Percentiles rank a stretch among this genome's conserved stretches.
Evolutionary conservation across 352 stramenopile species (phyloP).

Genomic region (Phytophthora megakarya): DNA sequence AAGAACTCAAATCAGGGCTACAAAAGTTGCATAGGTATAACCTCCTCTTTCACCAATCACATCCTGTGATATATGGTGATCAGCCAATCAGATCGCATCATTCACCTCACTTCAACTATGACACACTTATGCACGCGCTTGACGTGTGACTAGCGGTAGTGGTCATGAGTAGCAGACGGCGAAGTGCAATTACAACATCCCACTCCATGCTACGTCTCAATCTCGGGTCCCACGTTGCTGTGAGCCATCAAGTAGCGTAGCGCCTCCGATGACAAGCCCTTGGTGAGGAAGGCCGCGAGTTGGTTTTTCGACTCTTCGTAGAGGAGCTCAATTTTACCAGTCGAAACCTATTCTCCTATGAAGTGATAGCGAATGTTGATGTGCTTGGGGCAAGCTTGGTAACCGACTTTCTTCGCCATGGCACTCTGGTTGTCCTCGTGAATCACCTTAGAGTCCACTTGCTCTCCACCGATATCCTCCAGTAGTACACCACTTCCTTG

Average conservation of each 20-base stretch:
- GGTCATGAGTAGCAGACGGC: slow-evolving; percentile 8
- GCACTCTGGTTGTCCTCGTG: slow-evolving; percentile 34
- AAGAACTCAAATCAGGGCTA: no score
- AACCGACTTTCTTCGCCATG: slow-evolving; percentile 31
- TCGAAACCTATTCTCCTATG: slow-evolving; percentile 23
- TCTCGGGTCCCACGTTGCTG: not conserved
- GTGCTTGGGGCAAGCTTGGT: slow-evolving; percentile 28
- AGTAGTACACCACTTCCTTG: slow-evolving; percentile 29
- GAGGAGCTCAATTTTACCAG: slow-evolving; percentile 11
- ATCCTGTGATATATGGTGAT: no score
- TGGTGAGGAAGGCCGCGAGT: slow-evolving; percentile 31
- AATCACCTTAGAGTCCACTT: slow-evolving; percentile 13
- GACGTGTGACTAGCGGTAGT: no score
- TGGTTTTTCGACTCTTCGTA: slow-evolving; percentile 35
- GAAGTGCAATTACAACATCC: slow-evolving; percentile 20
- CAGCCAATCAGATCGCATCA: no score
- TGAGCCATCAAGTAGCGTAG: slow-evolving; percentile 18
- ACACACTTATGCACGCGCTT: no score
- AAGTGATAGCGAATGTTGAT: slow-evolving; percentile 34
- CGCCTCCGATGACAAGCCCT: slow-evolving; percentile 21
- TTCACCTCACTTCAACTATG: no score
- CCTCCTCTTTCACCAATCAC: no score
- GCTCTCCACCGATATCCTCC: slow-evolving; percentile 8
- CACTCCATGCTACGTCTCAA: slow-evolving; percentile 7
- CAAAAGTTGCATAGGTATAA: no score